Evolutionary conservation across 2,329 filamentous ascomycete genomes (phyloP), one percentile per base, ranked within the genome.

Genomic region (Talaromyces sp.): DNA sequence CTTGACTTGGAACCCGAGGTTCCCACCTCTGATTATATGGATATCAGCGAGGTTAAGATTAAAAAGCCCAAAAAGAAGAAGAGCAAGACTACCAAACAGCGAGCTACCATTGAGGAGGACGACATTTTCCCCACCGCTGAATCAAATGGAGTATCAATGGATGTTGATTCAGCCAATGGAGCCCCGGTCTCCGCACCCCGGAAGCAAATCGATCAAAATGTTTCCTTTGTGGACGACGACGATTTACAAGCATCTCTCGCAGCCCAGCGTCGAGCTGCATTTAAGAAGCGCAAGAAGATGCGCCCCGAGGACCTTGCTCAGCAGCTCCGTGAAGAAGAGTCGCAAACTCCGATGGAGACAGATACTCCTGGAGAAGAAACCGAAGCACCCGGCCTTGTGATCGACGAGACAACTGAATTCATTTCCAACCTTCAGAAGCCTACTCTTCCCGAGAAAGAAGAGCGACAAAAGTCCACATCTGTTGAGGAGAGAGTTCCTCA

Each of bases 361-460:
- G 85, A 87, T 45, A 81, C 82, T 20, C 76, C 81, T 3, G 77
- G 83, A 3, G 77, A 77, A 17, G 67, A 74, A 9, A 78, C 80
- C 37, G 79, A 82, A 46, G 76, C 77, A 30, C 78, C 78, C 2
- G 93, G 91, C 1, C 78, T 99, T 1, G 83, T 97, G n/a, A 92
- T 99, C 52, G 93, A 97, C 55, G 94, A 97, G 68, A 96, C 93
- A 0, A 91, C 91, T 0, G 92, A 96, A 65, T 99, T 99, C 64
- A 89, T 99, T 27, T 88, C 91, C 22, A 91, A 91, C 49, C 75
- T 99, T 50, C 88, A 87, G 67, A 88, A 87, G 53, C 84, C 87
- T 13, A 82, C 76, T 2, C 72, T 80, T 10, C 75, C 81, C 67
- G 75, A 88, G 72, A 74, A 81, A 65, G 81, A 72, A 24, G 65